Base-by-base conservation (phyloP, 1,284 basidiomycete genomes). In the Cutaneotrichosporon cavernicola region DNA sequence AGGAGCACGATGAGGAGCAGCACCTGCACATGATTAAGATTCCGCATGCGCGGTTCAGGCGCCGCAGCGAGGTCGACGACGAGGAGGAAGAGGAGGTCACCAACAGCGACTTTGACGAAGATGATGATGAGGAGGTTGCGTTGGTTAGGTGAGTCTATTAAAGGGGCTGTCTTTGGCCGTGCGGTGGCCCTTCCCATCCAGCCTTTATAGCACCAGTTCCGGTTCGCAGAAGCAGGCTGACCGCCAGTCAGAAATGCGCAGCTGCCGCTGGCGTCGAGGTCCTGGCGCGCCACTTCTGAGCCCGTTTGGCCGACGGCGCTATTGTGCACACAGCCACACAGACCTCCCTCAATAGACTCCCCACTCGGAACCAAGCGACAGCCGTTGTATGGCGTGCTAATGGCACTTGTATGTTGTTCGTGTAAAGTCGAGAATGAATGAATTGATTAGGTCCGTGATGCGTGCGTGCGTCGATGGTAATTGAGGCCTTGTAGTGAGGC, bases 261-360 rank as follows among this genome's bases (percentile, higher is more conserved):
- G 74, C 13, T 34, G 79, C 79, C 4, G 78, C 78, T 30, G 79
- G 78, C 43, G 72, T 80, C 34, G 79, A 80, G 66, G 72, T 76
- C 11, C 67, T 80, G 55, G 74, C 73, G 53, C 72, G 77, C 36
- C 79, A 80, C 65, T 73, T 73, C 59, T 56, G 46, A 57, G 10
- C 16, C 22, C 31, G n/a, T 38, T 22, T 38, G n/a, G 53, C 32
- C 11, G 31, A 56, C 18, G 53, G 32, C 32, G 31, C 52, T 14
- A 18, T 34, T 18, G 51, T 52, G 31, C 13, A 43, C 18, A 46
- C 43, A 46, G 16, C 11, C 34, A 13, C 34, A 36, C 34, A 13
- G 34, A 13, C 34, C 34, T 36, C 43, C 8, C 14, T 14, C 38
- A 4, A 18, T 46, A 46, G 43, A n/a, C 16, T 36, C 34, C 16